phyloP scores from a whole-genome alignment of 2,329 filamentous ascomycete genomes.

The Aspergillus novofumigatus region DNA sequence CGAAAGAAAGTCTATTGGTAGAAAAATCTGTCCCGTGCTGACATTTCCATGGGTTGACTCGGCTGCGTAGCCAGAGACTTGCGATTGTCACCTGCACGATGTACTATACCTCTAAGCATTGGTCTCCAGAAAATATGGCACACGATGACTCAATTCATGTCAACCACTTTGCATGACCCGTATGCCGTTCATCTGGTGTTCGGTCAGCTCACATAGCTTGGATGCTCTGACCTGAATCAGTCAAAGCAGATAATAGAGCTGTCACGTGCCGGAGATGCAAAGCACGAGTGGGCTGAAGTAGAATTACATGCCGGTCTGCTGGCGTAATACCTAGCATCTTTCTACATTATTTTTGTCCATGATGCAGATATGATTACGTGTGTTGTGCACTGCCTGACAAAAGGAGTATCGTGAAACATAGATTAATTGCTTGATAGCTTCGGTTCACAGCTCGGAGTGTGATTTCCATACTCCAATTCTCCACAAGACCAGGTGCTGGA shows the following conservation, averaged over 20 bases:
- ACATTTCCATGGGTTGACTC: neutral
- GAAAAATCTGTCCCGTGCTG: neutral
- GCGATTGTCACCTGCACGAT: neutral
- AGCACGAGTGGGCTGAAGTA: neutral
- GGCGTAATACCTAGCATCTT: neutral
- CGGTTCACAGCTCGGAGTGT: neutral
- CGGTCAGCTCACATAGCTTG: neutral
- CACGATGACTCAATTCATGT: neutral
- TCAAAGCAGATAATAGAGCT: neutral
- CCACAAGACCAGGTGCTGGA: neutral
- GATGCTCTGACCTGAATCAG: neutral
- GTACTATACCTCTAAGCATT: neutral
- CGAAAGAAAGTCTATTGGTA: slow-evolving; percentile 4
- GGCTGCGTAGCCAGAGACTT: neutral
- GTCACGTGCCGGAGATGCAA: neutral
- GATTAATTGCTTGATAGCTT: neutral
- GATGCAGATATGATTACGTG: neutral
- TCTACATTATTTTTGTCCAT: neutral
- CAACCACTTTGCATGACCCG: neutral
- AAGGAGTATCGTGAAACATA: neutral
- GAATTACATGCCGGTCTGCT: neutral
- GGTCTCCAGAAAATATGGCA: neutral
- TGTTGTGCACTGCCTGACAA: neutral
- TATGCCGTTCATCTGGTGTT: neutral
- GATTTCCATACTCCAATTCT: neutral